Percentiles rank a stretch among this genome's conserved stretches.
Conservation (phyloP, 228 moss, liverwort and hornwort genomes). For the Sphagnum magellanicum region DNA sequence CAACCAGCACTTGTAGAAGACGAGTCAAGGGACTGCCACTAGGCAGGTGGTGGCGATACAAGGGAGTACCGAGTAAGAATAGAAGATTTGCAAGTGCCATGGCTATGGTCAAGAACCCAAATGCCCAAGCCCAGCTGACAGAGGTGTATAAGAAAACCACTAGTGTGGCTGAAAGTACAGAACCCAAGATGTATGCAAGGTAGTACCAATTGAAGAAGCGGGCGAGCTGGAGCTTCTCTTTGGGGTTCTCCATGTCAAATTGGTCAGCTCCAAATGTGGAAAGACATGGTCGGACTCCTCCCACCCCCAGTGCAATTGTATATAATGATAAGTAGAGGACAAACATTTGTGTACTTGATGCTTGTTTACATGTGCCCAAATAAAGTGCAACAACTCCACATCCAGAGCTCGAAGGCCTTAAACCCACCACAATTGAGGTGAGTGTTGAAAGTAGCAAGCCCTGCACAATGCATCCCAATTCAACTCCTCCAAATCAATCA, state of each 20-base stretch:
- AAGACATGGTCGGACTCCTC: constrained; percentile 12
- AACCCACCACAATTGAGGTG: constrained; percentile 7
- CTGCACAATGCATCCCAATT: constrained; percentile 1
- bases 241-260: constrained; percentile 14
- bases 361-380: not conserved
- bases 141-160: constrained; percentile 27
- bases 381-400: not conserved
- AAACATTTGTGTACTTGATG: constrained; percentile 1
- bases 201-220: constrained; percentile 38
- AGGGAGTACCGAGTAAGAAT: constrained; percentile 25
- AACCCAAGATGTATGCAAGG: constrained; percentile 35
- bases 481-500: too few relatives aligned
- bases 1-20: constrained; percentile 26
- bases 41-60: constrained; percentile 31
- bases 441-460: constrained; percentile 7
- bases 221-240: constrained; percentile 8
- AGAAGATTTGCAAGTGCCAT: constrained; percentile 26
- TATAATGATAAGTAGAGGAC: constrained; percentile 8
- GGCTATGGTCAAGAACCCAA: constrained; percentile 27
- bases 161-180: constrained; percentile 21
- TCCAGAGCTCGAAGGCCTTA: constrained; percentile 1
- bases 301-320: constrained; percentile 13
- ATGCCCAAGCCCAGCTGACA: constrained; percentile 33
- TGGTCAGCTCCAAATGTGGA: constrained; percentile 24
- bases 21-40: constrained; percentile 33